Evolutionary conservation across 352 stramenopile genomes (phyloP), one percentile per base, ranked within the genome.

Genomic region (Globisporangium megalacanthum): DNA sequence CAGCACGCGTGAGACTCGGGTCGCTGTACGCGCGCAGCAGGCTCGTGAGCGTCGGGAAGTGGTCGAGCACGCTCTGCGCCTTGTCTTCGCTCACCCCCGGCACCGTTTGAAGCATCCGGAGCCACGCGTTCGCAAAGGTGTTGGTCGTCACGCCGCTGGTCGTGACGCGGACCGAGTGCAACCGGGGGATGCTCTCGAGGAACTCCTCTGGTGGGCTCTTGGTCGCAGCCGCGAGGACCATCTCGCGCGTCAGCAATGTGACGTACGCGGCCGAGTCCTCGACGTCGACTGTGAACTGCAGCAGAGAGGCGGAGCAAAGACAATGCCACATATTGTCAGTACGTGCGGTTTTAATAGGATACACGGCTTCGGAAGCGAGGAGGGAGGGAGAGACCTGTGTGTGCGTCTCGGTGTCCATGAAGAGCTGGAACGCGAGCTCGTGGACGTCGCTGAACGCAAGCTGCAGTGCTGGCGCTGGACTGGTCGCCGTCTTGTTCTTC

Each of bases 101-200:
- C n/a, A 91, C 78, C 20, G 86, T 79, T 59, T 87, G 80, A 17
- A 91, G 70, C 80, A 91, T 91, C n/a, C 78, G 80, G 13, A 91
- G 62, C 80, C 80, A 91, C 25, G 76, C 61, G 37, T 88, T 91
- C 6, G 74, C 70, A 52, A 70, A 77, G 0, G 20, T 45, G 58
- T 83, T 89, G 11, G 60, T 61, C 42, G 73, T 88, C 13, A 44
- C 75, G 6, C 78, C 78, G 0, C 44, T 54, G 8, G 58, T 54
- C 2, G 69, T 79, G 3, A 88, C 76, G 22, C 80, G 76, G 44
- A 90, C 82, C 22, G 49, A 42, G 6, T 29, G 49, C 49, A 54
- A 17, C 1, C 80, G 75, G 41, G 73, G 74, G 2, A 83, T 70
- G 11, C 66, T 73, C 37, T 90, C 80, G 17, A 90, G 56, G 19